phyloP scores from a whole-genome alignment of 2,329 filamentous ascomycete species.

The Zasmidium citrigriseum region DNA sequence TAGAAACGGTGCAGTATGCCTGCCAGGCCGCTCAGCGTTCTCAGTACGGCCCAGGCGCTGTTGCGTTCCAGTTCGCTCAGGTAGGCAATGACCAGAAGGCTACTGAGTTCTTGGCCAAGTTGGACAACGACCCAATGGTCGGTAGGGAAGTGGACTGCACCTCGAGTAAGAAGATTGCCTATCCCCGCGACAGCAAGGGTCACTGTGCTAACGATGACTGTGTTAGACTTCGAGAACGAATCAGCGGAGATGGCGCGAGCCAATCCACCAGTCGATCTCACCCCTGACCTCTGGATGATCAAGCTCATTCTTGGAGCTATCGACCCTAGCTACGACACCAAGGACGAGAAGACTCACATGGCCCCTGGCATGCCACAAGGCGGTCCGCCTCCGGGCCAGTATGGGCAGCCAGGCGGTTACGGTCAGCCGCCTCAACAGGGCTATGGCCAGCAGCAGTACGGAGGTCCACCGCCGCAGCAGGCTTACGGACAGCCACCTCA shows the following conservation, averaged over 20 bases:
- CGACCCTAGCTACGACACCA: slow-evolving; percentile 65
- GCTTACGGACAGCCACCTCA: slow-evolving; percentile 16
- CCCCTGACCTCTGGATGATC: slow-evolving; percentile 66
- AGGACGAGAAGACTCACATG: slow-evolving; percentile 58
- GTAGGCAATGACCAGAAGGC: slow-evolving; percentile 68
- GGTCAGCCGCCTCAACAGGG: slow-evolving; percentile 32
- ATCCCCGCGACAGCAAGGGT: background rate
- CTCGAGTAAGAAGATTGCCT: slow-evolving; percentile 56
- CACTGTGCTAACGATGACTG: slow-evolving; percentile 18
- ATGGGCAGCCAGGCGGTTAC: slow-evolving; percentile 36
- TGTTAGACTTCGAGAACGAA: slow-evolving; percentile 65
- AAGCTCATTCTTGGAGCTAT: slow-evolving; percentile 69
- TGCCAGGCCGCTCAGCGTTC: slow-evolving; percentile 52
- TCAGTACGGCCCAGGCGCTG: slow-evolving; percentile 56
- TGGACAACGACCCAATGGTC: slow-evolving; percentile 65
- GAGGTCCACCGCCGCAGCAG: no score
- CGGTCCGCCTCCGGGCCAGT: slow-evolving; percentile 34
- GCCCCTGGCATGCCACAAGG: slow-evolving; percentile 27
- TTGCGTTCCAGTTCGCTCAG: slow-evolving; percentile 69
- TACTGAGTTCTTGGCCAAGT: slow-evolving; percentile 62
- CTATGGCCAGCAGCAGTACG: no score
- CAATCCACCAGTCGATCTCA: slow-evolving; percentile 62
- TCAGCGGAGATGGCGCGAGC: slow-evolving; percentile 66
- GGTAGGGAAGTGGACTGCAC: slow-evolving; percentile 67
- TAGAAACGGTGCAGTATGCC: slow-evolving; percentile 59